phyloP scores from a whole-genome alignment of 331 rosid genomes.

The Rhamnella rubrinervis region DNA sequence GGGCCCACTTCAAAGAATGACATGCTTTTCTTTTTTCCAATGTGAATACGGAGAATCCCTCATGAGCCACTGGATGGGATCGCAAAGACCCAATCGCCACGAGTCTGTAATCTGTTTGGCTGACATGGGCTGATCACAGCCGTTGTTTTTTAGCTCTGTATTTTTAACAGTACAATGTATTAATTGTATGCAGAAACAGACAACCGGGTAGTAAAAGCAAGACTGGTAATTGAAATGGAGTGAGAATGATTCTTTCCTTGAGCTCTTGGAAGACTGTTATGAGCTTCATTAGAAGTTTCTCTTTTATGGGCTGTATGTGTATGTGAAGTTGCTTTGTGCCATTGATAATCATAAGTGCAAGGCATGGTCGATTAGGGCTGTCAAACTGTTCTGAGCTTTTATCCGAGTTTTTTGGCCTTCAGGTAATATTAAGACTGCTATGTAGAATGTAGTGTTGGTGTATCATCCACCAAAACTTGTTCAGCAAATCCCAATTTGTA shows the following conservation, averaged over 20 bases:
- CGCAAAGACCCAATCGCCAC: too few species aligned
- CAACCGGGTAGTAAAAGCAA: too few species aligned
- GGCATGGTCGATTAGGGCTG: too few species aligned
- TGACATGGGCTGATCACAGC: constrained; percentile 6
- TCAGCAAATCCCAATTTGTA: too few species aligned
- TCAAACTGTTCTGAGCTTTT: background rate
- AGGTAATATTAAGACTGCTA: constrained; percentile 18
- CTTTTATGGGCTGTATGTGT: background rate
- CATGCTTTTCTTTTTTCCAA: background rate
- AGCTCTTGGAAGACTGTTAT: constrained; percentile 21
- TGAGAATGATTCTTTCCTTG: constrained; percentile 43
- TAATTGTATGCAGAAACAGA: too few species aligned
- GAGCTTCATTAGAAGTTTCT: constrained; percentile 7
- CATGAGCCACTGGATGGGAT: too few species aligned
- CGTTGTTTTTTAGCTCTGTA: background rate
- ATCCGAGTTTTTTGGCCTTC: constrained; percentile 1
- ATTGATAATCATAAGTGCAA: too few species aligned
- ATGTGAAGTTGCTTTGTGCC: too few species aligned
- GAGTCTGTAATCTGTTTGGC: background rate
- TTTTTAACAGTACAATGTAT: too few species aligned
- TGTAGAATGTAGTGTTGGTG: too few species aligned
- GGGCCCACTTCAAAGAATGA: constrained; percentile 5
- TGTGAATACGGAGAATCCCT: too few species aligned
- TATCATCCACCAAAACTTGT: background rate
- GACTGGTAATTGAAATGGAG: background rate